A percentile compares a stretch with the other conserved stretches of the same genome.
Evolutionary conservation across 352 stramenopile genomes (phyloP).

Genomic region (Globisporangium polare): DNA sequence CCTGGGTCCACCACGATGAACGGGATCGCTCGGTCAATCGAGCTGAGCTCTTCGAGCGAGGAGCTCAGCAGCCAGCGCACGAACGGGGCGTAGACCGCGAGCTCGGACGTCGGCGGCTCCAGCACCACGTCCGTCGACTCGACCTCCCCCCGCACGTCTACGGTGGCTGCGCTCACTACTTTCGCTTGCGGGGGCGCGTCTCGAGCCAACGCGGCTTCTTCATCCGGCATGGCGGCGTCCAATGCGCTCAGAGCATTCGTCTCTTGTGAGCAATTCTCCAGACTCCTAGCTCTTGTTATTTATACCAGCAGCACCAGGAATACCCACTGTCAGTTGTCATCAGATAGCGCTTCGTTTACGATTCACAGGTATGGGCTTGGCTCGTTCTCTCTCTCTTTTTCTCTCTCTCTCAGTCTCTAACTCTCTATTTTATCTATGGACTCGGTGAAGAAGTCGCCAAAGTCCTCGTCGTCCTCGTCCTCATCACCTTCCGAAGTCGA

Average conservation of each 20-base stretch:
- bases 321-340: not conserved
- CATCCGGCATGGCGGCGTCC: conserved; percentile 9
- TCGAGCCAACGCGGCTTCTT: not conserved
- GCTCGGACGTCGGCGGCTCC: conserved; percentile 29
- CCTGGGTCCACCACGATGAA: conserved; percentile 13
- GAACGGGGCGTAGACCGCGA: conserved; percentile 48
- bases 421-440: conserved; percentile 28
- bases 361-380: conserved; percentile 9
- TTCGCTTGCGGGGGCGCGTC: not conserved
- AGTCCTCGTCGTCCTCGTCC: conserved; percentile 21
- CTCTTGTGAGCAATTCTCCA: not conserved
- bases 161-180: too few relatives aligned
- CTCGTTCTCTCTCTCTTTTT: conserved; percentile 8
- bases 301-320: conserved; percentile 9
- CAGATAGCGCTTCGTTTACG: conserved; percentile 6
- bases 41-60: conserved; percentile 39
- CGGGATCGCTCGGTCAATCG: conserved; percentile 22
- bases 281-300: conserved; percentile 6
- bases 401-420: conserved; percentile 2
- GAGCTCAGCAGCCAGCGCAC: conserved; percentile 55
- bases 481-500: conserved; percentile 8
- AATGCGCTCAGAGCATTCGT: conserved; percentile 7
- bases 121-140: conserved; percentile 16
- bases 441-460: conserved; percentile 19
- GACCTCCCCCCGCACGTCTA: conserved; percentile 1